Conservation (phyloP, 257 asterid genomes). For the Jaltomata sinuosa region DNA sequence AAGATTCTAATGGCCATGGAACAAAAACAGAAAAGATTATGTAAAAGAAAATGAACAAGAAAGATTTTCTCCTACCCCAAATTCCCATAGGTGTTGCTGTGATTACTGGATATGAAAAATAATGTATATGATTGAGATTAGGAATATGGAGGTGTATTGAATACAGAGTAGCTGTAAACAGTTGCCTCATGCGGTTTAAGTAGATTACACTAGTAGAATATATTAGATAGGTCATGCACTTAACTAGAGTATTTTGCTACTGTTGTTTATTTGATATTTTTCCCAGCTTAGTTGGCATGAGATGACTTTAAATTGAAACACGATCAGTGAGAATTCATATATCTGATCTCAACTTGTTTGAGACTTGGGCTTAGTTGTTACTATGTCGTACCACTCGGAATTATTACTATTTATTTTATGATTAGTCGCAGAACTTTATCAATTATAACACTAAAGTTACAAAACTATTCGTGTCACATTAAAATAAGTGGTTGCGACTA, state of each 20-base stretch:
- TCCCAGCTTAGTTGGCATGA: neutral
- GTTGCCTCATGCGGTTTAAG: neutral
- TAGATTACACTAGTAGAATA: neutral
- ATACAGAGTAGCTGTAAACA: neutral
- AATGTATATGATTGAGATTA: neutral
- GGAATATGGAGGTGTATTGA: neutral
- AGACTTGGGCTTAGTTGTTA: neutral
- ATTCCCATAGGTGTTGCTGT: constrained; percentile 13
- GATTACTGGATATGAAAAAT: neutral
- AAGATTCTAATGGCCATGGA: constrained; percentile 22
- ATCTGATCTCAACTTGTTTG: neutral
- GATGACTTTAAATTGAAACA: neutral
- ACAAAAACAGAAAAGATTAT: constrained; percentile 1
- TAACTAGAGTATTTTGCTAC: neutral
- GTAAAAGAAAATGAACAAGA: constrained; percentile 15
- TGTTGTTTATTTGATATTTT: neutral
- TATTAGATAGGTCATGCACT: neutral
- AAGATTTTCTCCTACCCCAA: neutral
- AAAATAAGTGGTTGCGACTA: neutral
- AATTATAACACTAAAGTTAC: neutral
- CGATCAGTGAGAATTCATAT: neutral
- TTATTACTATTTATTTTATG: too few species aligned
- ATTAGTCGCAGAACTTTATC: neutral
- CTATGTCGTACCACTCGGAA: neutral
- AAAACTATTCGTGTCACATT: neutral